Base-by-base conservation (phyloP, 257 asterid species). In the Petunia secreta region DNA sequence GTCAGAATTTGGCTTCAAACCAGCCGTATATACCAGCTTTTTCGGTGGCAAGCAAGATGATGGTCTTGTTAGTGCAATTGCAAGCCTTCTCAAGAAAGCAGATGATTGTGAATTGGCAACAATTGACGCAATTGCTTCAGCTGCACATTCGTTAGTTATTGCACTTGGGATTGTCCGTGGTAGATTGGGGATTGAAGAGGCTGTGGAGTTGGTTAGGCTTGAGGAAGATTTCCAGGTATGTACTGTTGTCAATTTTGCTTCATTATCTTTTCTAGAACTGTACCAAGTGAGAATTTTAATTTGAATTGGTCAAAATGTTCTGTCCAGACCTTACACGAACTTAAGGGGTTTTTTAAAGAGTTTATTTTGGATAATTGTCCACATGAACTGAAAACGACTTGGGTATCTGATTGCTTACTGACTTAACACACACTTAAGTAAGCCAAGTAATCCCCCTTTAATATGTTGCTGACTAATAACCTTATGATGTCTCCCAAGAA, bases 141-240 rank as follows among this genome's bases (percentile, higher is more conserved):
- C 98, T 66, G 96, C 98, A 9, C 98, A 94, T 86, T 96, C 98
- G 77, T 79, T 96, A 85, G 79, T 85, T 62, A 91, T 94, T 84
- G 96, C 99, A 10, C 82, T 95, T 59, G 98, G 91, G 78, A 74
- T 93, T 36, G 81, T 80, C 79, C 91, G 89, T 80, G 97, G 91
- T 60, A 86, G 76, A 65, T 84, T 96, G 87, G 85, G 83, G 37
- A 88, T 96, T 46, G 95, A 94, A 82, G 93, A 92, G 85, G 98
- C 98, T 46, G 83, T 96, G 65, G 97, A 94, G 87, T 84, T 94
- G 86, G 83, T 92, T 82, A 89, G 98, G 86, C 90, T 96, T n/a
- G 98, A 95, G 89, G 99, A 96, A 89, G 97, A 96, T 87, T 81
- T 90, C 62, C 99, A 96, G 93, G 98, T 92, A 55, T n/a, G 9